A percentile compares a stretch with the other conserved stretches of the same genome.
Evolutionary conservation across 305 asterid species (phyloP).

Genomic region (Fraxinus sp.): DNA sequence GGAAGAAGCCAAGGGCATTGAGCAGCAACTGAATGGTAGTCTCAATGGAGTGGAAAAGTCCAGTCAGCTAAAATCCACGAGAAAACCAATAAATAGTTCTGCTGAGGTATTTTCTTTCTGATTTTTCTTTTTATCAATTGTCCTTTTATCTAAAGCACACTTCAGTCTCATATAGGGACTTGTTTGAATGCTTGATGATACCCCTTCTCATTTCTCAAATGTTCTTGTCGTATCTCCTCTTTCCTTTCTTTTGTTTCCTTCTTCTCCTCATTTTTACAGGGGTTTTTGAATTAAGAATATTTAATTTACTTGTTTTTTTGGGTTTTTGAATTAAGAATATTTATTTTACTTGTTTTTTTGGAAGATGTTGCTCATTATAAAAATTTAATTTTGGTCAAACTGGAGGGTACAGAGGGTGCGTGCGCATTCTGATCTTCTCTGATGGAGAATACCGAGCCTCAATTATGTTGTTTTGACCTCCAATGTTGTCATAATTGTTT

Average conservation of each 20-base stretch:
- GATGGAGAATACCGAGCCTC: neutral
- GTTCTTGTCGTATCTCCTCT: neutral
- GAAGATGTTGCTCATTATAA: neutral
- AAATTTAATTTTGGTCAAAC: neutral
- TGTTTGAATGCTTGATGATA: neutral
- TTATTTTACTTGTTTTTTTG: neutral
- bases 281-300: neutral
- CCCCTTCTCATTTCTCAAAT: neutral
- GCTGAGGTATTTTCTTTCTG: slow-evolving; percentile 46
- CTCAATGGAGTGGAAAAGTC: slow-evolving; percentile 33
- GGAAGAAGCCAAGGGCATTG: slow-evolving; percentile 36
- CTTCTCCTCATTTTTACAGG: neutral
- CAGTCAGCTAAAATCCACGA: slow-evolving; percentile 42
- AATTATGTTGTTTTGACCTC: neutral
- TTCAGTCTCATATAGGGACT: neutral
- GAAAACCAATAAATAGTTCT: slow-evolving; percentile 41
- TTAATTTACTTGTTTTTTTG: neutral
- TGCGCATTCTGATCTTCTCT: neutral
- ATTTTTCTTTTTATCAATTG: neutral
- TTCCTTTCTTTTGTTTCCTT: neutral
- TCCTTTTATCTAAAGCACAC: neutral
- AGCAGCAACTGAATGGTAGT: slow-evolving; percentile 19
- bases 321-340: neutral
- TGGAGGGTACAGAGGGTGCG: neutral
- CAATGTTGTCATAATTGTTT: neutral